These are phyloP conservation scores for Begonia masoniana DNA, from an alignment of 306 rosid species.

Conservation along the genomic window DNA sequence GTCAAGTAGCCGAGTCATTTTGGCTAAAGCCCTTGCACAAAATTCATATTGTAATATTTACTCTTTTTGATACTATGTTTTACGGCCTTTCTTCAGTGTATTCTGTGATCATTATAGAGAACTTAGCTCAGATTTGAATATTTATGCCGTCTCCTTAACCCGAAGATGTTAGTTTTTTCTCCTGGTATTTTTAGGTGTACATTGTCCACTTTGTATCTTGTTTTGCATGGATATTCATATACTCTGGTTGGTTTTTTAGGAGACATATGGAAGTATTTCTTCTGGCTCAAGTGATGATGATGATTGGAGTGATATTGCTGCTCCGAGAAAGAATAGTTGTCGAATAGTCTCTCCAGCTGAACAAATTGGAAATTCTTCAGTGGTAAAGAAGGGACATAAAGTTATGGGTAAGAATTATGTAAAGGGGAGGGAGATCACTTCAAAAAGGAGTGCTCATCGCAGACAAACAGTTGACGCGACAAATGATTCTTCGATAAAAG, in stretches of 20 bases:
- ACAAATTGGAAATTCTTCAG: conserved; percentile 11
- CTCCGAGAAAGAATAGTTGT: conserved; percentile 17
- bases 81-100: no score
- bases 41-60: no score
- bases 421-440: conserved; percentile 15
- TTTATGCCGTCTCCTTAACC: no score
- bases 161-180: no score
- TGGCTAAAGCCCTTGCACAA: no score
- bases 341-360: conserved; percentile 15
- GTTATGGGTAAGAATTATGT: conserved; percentile 11
- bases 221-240: no score
- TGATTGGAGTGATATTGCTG: conserved; percentile 36
- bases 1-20: no score
- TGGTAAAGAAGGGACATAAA: conserved; percentile 27
- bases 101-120: no score
- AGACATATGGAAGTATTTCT: conserved; percentile 39
- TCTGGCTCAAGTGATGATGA: conserved; percentile 73
- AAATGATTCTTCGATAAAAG: conserved; percentile 25
- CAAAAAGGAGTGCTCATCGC: conserved; percentile 25
- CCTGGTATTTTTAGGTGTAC: no score
- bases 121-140: no score
- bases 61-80: no score
- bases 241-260: conserved; percentile 26
- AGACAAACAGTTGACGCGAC: conserved; percentile 26
- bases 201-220: no score